Base-by-base conservation (phyloP, 2,329 filamentous ascomycete species). In the Trichoderma afroharzianum region DNA sequence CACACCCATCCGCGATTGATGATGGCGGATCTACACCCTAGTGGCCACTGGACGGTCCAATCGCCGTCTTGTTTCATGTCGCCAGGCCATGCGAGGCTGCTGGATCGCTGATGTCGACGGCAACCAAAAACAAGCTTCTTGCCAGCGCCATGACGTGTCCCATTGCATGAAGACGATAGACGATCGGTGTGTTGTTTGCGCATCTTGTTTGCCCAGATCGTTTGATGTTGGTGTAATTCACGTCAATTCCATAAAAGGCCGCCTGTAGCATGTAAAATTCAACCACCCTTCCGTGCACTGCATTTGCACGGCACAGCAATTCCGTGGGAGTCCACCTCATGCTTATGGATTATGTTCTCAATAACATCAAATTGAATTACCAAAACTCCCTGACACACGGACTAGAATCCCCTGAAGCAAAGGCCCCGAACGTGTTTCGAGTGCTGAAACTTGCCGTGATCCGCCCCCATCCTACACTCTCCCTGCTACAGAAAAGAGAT, bases 51-150 rank as follows among this genome's bases (percentile, higher is more conserved):
- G 30, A 11, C 14, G 57, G 58, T 26, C 68, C 68, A 71, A 71
- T 71, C 43, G 47, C 33, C n/a, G 62, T 24, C 15, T 15, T 59
- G 50, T 66, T 71, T 64, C 68, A 71, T 59, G 53, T 66, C 61
- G 47, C 68, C 9, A 59, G 33, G 21, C 32, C 43, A 70, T 63
- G 68, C 59, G 68, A 63, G 57, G 59, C 58, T 63, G 30, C 47
- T 28, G 9, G 14, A 62, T 69, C 67, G 67, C 39, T 53, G 66
- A 68, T 68, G 55, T 62, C 55, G 67, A 69, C 30, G 57, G 67
- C 67, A 61, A 26, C 55, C 67, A 69, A 69, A 69, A 69, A 69
- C 67, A 69, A 62, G 67, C 67, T 69, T 69, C 28, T 61, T 43
- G 67, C 24, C 67, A 53, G 57, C 67, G 32, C 68, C 53, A 71